Percentiles rank a stretch among this genome's conserved stretches.
phyloP scores from a whole-genome alignment of 495 filamentous ascomycete genomes.

The Pseudevernia furfuracea region DNA sequence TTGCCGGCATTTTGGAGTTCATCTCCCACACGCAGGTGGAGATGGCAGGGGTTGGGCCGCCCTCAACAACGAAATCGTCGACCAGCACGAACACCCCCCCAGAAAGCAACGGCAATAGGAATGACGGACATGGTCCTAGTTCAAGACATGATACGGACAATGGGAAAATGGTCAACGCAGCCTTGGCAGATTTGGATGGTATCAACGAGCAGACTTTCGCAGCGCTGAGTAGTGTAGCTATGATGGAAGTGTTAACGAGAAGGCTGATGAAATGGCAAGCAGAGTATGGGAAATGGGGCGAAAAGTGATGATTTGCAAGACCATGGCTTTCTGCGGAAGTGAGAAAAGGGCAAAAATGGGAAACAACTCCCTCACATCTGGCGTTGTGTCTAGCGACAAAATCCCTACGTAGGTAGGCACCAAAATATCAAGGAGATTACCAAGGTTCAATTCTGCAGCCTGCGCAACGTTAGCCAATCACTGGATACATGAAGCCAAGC shows the following conservation, averaged over 20 bases:
- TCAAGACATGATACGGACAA: neutral
- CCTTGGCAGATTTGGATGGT: constrained; percentile 30
- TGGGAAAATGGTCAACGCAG: constrained; percentile 24
- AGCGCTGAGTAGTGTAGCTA: constrained; percentile 61
- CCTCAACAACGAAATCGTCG: constrained; percentile 31
- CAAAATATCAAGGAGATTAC: neutral
- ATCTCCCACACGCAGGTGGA: constrained; percentile 88
- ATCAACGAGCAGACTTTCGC: constrained; percentile 48
- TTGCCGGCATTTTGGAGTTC: constrained; percentile 76
- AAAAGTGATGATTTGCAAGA: constrained; percentile 33
- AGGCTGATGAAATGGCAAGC: constrained; percentile 74
- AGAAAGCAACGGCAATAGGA: constrained; percentile 30
- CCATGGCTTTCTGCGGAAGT: neutral
- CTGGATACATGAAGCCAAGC: neutral
- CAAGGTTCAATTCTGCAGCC: neutral
- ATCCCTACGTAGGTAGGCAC: neutral
- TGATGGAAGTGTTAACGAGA: constrained; percentile 74
- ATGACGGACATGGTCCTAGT: neutral
- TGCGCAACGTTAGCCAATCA: neutral
- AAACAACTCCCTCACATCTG: neutral
- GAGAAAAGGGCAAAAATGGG: neutral
- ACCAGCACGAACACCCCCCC: constrained; percentile 26
- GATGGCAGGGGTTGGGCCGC: constrained; percentile 53
- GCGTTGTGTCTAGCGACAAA: neutral
- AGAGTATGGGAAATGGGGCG: constrained; percentile 48